phyloP scores from a whole-genome alignment of 2,329 filamentous ascomycete genomes.

The Colletotrichum incanum region DNA sequence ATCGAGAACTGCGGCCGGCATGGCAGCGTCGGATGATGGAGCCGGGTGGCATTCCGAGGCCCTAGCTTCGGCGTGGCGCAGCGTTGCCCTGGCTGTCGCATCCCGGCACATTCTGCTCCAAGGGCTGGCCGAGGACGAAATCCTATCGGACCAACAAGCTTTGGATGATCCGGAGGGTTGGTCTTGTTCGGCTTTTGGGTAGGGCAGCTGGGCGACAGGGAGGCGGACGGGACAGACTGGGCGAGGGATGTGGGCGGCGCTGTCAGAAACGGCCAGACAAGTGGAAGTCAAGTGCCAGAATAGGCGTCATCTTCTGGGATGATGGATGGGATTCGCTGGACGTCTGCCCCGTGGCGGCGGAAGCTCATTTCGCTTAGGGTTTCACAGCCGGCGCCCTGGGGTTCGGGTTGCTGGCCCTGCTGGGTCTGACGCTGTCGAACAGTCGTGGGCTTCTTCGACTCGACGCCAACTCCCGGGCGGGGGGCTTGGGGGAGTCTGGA shows the following conservation, averaged over 20 bases:
- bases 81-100: constrained; percentile 26
- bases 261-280: constrained; percentile 21
- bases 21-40: constrained; percentile 31
- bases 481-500: constrained; percentile 22
- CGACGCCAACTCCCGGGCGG: constrained; percentile 16
- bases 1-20: constrained; percentile 33
- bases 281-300: constrained; percentile 26
- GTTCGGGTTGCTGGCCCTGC: constrained; percentile 21
- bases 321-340: constrained; percentile 31
- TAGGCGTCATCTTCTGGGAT: constrained; percentile 27
- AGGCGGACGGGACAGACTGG: constrained; percentile 5
- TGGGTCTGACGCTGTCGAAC: constrained; percentile 31
- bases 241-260: constrained; percentile 36
- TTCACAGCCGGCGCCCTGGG: constrained; percentile 38
- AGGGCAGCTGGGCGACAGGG: constrained; percentile 13
- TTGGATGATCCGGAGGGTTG: constrained; percentile 36
- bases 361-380: constrained; percentile 44
- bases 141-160: constrained; percentile 21
- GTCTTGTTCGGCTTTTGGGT: constrained; percentile 14
- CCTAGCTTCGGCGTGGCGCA: constrained; percentile 40
- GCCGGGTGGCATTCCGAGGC: constrained; percentile 33
- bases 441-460: constrained; percentile 15
- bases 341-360: constrained; percentile 39
- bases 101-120: constrained; percentile 19
- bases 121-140: constrained; percentile 13